These are phyloP conservation scores for Sequoia sempervirens DNA, from an alignment of 75 land plant genomes.

Conservation along the genomic window DNA sequence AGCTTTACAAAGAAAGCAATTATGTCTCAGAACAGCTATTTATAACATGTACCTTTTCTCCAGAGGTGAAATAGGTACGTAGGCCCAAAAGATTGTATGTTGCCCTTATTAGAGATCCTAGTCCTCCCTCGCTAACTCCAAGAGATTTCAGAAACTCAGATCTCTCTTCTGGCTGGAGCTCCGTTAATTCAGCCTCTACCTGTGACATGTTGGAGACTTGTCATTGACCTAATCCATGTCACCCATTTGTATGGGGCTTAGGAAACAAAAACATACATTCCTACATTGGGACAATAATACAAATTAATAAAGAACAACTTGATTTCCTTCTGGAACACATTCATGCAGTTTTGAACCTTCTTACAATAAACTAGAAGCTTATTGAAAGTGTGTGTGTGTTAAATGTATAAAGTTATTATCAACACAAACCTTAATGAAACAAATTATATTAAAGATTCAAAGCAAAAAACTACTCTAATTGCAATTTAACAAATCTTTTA, in stretches of 20 bases:
- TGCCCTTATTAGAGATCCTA: slow-evolving; percentile 82
- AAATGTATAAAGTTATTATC: too few species aligned
- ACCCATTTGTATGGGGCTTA: not conserved
- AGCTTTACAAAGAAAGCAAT: not conserved
- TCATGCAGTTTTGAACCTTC: not conserved
- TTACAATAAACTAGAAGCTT: not conserved
- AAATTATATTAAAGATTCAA: too few species aligned
- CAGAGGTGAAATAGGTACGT: slow-evolving; percentile 94
- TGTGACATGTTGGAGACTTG: slow-evolving; percentile 12
- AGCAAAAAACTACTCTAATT: too few species aligned
- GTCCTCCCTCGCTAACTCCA: slow-evolving; percentile 89
- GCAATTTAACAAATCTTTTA: too few species aligned
- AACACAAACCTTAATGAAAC: too few species aligned
- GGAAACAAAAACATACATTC: not conserved
- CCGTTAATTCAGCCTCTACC: slow-evolving; percentile 96
- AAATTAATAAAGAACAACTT: not conserved
- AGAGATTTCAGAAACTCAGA: slow-evolving; percentile 77
- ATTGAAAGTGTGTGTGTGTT: too few species aligned
- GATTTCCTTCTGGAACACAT: not conserved
- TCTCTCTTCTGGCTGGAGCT: slow-evolving; percentile 84
- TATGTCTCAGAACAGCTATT: not conserved
- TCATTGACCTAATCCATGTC: not conserved
- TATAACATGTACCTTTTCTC: slow-evolving; percentile 71
- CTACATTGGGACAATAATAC: not conserved
- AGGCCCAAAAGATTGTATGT: slow-evolving; percentile 87